phyloP scores from a whole-genome alignment of 805 yeast genomes.

The Torulaspora quercuum region DNA sequence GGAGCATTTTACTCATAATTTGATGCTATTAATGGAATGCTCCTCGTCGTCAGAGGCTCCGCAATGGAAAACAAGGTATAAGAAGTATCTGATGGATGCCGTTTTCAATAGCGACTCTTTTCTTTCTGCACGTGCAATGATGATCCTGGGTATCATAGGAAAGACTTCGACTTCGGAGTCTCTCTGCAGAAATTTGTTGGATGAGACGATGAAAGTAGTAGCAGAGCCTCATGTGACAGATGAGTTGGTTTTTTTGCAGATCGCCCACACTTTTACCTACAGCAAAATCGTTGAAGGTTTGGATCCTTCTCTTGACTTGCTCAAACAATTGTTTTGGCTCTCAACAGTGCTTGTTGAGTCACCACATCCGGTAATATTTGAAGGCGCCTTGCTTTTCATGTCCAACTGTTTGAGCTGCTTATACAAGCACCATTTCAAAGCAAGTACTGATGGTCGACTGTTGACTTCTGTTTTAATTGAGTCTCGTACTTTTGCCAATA shows the following conservation, averaged over 20 bases:
- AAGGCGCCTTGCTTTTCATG: conserved; percentile 41
- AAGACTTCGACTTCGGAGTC: conserved; percentile 60
- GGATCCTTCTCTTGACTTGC: conserved; percentile 32
- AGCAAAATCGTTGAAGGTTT: conserved; percentile 42
- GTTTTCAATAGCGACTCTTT: conserved; percentile 55
- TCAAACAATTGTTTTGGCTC: conserved; percentile 40
- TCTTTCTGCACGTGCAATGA: conserved; percentile 62
- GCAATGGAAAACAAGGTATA: conserved; percentile 64
- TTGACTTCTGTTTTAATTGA: conserved; percentile 33
- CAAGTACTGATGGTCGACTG: conserved; percentile 27
- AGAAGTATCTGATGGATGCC: conserved; percentile 57
- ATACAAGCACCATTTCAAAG: conserved; percentile 36
- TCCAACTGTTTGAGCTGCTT: conserved; percentile 35
- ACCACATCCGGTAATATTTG: conserved; percentile 37
- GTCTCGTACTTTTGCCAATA: conserved; percentile 41
- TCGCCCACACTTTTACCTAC: conserved; percentile 41
- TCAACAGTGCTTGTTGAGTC: conserved; percentile 36
- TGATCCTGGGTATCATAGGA: conserved; percentile 67
- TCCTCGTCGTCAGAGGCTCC: conserved; percentile 46
- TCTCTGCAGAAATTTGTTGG: conserved; percentile 37
- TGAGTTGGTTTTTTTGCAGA: conserved; percentile 32
- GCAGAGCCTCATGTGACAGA: conserved; percentile 35
- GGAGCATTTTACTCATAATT: conserved; percentile 55
- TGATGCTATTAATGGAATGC: conserved; percentile 50
- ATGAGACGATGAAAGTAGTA: conserved; percentile 36